Evolutionary conservation across 2,329 filamentous ascomycete genomes (phyloP).

Genomic region (Fusarium globosum): DNA sequence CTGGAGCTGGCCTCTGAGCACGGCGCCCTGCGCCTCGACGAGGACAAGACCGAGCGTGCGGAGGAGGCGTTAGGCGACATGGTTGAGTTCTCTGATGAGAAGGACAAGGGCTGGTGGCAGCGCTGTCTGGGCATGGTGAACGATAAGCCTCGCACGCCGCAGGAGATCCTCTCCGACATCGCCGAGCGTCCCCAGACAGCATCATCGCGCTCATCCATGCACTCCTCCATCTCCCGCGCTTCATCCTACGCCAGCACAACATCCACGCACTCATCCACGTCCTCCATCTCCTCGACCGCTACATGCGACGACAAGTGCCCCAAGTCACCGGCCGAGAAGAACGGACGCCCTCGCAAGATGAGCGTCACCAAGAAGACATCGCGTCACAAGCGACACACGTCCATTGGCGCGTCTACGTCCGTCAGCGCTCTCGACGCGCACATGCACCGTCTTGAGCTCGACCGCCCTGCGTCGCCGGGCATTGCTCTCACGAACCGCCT

Average conservation of each 20-base stretch:
- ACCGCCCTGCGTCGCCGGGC: conserved; percentile 44
- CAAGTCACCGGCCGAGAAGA: conserved; percentile 39
- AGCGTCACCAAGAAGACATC: conserved; percentile 43
- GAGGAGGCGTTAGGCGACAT: conserved; percentile 43
- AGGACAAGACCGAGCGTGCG: conserved; percentile 42
- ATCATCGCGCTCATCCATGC: conserved; percentile 23
- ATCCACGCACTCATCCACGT: conserved; percentile 36
- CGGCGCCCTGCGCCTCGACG: conserved; percentile 39
- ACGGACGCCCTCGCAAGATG: conserved; percentile 45
- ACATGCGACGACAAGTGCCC: conserved; percentile 35
- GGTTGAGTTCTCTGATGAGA: conserved; percentile 41
- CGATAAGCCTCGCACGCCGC: conserved; percentile 39
- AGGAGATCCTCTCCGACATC: conserved; percentile 47
- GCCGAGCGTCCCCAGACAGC: conserved; percentile 34
- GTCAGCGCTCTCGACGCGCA: conserved; percentile 38
- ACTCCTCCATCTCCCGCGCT: conserved; percentile 44
- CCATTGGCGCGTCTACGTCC: conserved; percentile 36
- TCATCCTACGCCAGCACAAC: conserved; percentile 43
- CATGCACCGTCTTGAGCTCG: conserved; percentile 46
- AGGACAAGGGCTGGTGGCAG: conserved; percentile 47
- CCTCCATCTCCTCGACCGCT: conserved; percentile 40
- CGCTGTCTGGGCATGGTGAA: conserved; percentile 40
- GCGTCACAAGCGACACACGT: conserved; percentile 41
- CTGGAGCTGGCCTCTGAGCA: conserved; percentile 44
- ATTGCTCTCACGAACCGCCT: conserved; percentile 45